Percentiles rank a stretch among this genome's conserved stretches.
phyloP scores from a whole-genome alignment of 768 basidiomycete genomes.

The Lyophyllum shimeji region DNA sequence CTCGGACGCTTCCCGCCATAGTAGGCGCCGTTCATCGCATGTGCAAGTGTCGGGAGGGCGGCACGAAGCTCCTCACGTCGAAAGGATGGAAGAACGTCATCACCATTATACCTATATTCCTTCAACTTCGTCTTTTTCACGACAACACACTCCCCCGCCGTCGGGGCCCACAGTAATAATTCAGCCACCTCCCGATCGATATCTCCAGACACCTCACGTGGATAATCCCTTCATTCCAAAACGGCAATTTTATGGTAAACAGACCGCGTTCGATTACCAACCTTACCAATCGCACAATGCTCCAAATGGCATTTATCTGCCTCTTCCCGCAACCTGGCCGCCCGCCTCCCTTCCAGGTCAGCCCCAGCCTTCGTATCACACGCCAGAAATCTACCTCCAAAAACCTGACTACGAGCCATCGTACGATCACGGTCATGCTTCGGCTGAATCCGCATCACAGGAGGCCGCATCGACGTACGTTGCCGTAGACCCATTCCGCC shows the following conservation, averaged over 20 bases:
- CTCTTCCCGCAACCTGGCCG: too few species aligned
- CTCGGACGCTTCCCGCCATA: background rate
- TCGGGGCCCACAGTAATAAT: background rate
- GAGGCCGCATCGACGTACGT: background rate
- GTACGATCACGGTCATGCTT: background rate
- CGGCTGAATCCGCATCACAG: background rate
- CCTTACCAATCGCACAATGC: background rate
- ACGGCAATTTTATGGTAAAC: background rate
- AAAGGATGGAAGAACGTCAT: background rate
- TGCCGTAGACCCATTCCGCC: conserved; percentile 16
- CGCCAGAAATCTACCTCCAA: too few species aligned
- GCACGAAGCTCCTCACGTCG: background rate
- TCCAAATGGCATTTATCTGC: too few species aligned
- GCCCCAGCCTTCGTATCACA: too few species aligned
- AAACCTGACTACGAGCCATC: too few species aligned
- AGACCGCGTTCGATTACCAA: too few species aligned
- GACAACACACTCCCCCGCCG: background rate
- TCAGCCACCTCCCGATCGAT: background rate
- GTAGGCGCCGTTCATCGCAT: background rate
- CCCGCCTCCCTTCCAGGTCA: too few species aligned
- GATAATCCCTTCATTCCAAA: background rate
- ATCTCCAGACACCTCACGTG: background rate
- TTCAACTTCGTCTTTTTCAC: conserved; percentile 11
- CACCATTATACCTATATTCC: conserved; percentile 12
- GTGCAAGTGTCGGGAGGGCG: background rate